These are phyloP conservation scores for Phytophthora pistaciae DNA, from an alignment of 352 stramenopile genomes.

Conservation along the genomic window DNA sequence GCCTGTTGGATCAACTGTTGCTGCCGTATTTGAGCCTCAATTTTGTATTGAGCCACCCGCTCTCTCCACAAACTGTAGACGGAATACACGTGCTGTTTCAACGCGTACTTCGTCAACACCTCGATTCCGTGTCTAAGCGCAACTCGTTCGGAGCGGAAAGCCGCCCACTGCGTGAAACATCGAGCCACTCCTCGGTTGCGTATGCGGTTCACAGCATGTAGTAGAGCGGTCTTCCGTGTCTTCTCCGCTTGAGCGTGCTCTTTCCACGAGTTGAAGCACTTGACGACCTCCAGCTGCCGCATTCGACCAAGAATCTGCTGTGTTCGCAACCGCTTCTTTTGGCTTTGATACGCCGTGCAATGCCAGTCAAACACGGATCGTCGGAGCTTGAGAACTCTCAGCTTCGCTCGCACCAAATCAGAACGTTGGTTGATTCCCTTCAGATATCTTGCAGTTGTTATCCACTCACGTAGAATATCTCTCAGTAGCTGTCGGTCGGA, in stretches of 20 bases:
- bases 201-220: slow-evolving; percentile 45
- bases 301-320: slow-evolving; percentile 39
- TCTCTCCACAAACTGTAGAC: slow-evolving; percentile 30
- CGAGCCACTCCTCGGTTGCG: slow-evolving; percentile 36
- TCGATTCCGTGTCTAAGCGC: slow-evolving; percentile 19
- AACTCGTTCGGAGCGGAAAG: slow-evolving; percentile 9
- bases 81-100: slow-evolving; percentile 25
- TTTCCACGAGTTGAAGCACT: slow-evolving; percentile 71
- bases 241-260: slow-evolving; percentile 14
- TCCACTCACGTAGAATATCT: slow-evolving; percentile 24
- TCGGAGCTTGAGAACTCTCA: slow-evolving; percentile 18
- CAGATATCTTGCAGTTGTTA: not conserved
- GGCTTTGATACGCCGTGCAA: not conserved
- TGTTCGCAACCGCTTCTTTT: slow-evolving; percentile 15
- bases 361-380: slow-evolving; percentile 25
- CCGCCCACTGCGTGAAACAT: slow-evolving; percentile 46
- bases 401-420: slow-evolving; percentile 3
- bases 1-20: slow-evolving; percentile 30
- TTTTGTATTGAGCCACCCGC: slow-evolving; percentile 8
- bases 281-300: slow-evolving; percentile 42
- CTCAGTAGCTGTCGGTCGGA: slow-evolving; percentile 42
- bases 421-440: slow-evolving; percentile 16
- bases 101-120: slow-evolving; percentile 7
- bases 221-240: slow-evolving; percentile 29
- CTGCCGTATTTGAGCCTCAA: slow-evolving; percentile 18